Percentiles rank a stretch among this genome's conserved stretches.
These are phyloP conservation scores for Aspergillus jensenii DNA, from an alignment of 2,329 filamentous ascomycete species.

Conservation along the genomic window DNA sequence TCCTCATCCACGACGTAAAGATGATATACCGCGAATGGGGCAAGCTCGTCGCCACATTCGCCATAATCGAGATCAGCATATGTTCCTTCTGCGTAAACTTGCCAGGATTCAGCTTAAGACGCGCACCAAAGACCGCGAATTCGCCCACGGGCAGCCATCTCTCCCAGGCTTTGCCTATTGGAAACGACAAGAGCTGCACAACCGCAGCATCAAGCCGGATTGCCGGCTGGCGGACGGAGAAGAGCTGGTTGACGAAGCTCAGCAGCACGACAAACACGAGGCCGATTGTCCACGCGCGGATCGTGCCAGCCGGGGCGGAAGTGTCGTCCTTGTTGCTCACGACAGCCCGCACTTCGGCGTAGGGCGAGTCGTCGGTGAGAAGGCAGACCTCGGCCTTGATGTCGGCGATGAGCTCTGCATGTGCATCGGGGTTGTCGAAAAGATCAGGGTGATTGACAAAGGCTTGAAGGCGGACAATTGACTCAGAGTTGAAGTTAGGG, in stretches of 20 bases:
- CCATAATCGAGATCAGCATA: conserved; percentile 9
- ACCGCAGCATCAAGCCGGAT: conserved; percentile 1
- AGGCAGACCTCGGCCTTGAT: neutral
- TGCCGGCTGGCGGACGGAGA: conserved; percentile 15
- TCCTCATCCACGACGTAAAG: conserved; percentile 4
- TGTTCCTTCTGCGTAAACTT: conserved; percentile 14
- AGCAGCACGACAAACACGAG: conserved; percentile 26
- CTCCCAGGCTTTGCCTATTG: conserved; percentile 7
- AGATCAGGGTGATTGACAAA: conserved; percentile 1
- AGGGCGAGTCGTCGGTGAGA: conserved; percentile 10
- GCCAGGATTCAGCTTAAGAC: conserved; percentile 10
- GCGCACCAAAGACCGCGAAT: conserved; percentile 4
- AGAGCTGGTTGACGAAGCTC: conserved; percentile 19
- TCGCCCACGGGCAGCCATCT: neutral
- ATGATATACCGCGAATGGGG: conserved; percentile 1
- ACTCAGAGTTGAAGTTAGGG: neutral
- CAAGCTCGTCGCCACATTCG: neutral
- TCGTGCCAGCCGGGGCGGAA: conserved; percentile 19
- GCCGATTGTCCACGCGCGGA: conserved; percentile 44
- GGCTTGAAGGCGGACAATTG: neutral
- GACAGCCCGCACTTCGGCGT: conserved; percentile 20
- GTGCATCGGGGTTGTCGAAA: neutral
- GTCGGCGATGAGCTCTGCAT: neutral
- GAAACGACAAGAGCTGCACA: conserved; percentile 5
- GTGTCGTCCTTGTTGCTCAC: conserved; percentile 18